Percentiles rank a stretch among this genome's conserved stretches.
Conservation (phyloP, 129 eudicot genomes). For the Centaurea solstitialis region DNA sequence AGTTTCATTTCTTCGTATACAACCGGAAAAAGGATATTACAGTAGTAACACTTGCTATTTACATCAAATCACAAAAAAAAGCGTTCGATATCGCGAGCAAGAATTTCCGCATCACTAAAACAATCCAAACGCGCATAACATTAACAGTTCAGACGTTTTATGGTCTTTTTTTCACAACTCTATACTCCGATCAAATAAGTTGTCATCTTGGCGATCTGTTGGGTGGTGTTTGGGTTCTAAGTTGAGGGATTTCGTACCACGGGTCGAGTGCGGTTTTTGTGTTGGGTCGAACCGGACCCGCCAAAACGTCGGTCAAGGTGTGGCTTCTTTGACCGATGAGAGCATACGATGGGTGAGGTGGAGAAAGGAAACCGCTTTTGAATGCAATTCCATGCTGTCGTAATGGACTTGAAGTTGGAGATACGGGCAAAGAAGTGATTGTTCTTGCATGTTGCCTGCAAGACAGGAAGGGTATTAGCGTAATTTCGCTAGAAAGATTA, state of each 20-base stretch:
- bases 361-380: conserved; percentile 63
- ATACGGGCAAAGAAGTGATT: conserved; percentile 84
- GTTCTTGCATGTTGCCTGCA: conserved; percentile 67
- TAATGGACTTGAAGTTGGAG: conserved; percentile 79
- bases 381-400: conserved; percentile 50
- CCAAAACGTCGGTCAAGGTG: conserved; percentile 30
- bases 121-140: background rate
- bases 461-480: background rate
- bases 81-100: background rate
- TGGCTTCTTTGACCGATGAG: conserved; percentile 47
- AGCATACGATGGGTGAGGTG: conserved; percentile 72
- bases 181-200: conserved; percentile 23
- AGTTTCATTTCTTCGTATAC: no score
- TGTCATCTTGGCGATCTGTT: conserved; percentile 58
- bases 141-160: background rate
- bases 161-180: background rate
- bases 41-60: no score
- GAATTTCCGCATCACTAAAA: background rate
- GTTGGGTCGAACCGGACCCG: conserved; percentile 41
- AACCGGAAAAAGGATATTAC: no score
- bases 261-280: conserved; percentile 55
- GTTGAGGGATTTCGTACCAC: conserved; percentile 61
- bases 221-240: conserved; percentile 51
- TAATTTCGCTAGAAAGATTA: background rate
- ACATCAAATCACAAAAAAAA: background rate